Base-by-base conservation (phyloP, 108 stramenopile species). In the Nannochloropsis gaditana region DNA sequence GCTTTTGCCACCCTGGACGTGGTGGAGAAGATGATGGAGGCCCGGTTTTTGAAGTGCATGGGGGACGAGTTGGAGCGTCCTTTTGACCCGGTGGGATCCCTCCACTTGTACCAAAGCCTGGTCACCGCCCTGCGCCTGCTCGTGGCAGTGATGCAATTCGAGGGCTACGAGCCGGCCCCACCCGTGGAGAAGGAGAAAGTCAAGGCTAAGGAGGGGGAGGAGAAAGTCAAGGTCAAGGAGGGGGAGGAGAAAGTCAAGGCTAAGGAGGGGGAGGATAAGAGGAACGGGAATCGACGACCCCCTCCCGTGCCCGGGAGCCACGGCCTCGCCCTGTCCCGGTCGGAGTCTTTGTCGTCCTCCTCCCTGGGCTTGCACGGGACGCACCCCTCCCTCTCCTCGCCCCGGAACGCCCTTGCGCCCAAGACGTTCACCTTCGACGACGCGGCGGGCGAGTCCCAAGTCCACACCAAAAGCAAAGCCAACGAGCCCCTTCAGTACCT, bases 21-120 rank as follows among this genome's bases (percentile, higher is more conserved):
- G 59, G 19, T 73, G 59, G 59, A 73, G 59, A 73, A 73, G 59
- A 73, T 73, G 59, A 73, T 73, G 59, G 59, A 73, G 59, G 59
- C 59, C 2, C 59, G 59, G 2, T 73, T 73, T n/a, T n/a, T 73
- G 15, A 73, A 73, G 15, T 73, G 15, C 59, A n/a, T n/a, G 8
- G 59, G 59, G 59, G 59, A 73, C 19, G 59, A 73, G 15, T n/a
- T 73, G n/a, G 59, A 73, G 59, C 15, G 59, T 15, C 59, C 59
- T 2, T 73, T 73, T 73, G 59, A 73, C 6, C 15, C 19, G 59
- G 59, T n/a, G 4, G 59, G 59, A 2, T 73, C 59, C 19, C n/a
- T 73, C 19, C n/a, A 6, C 6, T n/a, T 73, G 3, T 73, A 73
- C 6, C 59, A n/a, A n/a, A 8, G 2, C 15, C 0, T 73, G 59